Conservation (phyloP, 306 rosid species). For the Malus sylvestris region DNA sequence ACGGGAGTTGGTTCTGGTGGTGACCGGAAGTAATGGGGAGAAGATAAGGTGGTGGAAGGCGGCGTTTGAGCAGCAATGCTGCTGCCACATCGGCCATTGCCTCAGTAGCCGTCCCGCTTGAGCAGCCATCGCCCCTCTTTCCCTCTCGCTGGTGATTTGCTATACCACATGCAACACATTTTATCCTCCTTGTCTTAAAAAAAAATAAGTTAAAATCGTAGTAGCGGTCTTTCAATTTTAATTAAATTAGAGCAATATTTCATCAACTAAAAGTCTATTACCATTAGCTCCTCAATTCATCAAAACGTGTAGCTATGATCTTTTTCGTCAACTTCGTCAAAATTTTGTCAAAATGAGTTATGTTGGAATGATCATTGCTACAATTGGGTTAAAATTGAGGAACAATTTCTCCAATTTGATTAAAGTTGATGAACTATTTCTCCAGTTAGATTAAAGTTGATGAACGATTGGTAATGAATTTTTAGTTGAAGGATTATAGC, state of each 20-base stretch:
- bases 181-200: background rate
- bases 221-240: rapidly evolving
- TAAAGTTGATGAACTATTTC: no score
- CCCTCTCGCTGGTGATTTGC: background rate
- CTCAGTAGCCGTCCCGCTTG: conserved; percentile 48
- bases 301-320: no score
- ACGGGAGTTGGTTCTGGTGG: conserved; percentile 10
- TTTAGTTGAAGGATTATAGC: no score
- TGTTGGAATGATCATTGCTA: no score
- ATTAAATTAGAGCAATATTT: rapidly evolving
- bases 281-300: rapidly evolving
- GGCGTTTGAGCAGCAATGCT: conserved; percentile 11
- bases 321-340: rapidly evolving
- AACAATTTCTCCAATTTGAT: no score
- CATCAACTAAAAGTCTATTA: no score
- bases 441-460: no score
- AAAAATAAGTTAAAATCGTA: background rate
- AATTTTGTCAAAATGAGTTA: no score
- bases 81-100: conserved; percentile 48
- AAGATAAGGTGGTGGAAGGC: conserved; percentile 18
- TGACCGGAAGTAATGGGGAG: conserved; percentile 12
- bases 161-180: background rate
- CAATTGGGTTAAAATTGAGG: no score
- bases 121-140: conserved; percentile 20
- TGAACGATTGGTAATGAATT: no score